phyloP scores from a whole-genome alignment of 2,329 filamentous ascomycete genomes.

The Clonostachys sp. region DNA sequence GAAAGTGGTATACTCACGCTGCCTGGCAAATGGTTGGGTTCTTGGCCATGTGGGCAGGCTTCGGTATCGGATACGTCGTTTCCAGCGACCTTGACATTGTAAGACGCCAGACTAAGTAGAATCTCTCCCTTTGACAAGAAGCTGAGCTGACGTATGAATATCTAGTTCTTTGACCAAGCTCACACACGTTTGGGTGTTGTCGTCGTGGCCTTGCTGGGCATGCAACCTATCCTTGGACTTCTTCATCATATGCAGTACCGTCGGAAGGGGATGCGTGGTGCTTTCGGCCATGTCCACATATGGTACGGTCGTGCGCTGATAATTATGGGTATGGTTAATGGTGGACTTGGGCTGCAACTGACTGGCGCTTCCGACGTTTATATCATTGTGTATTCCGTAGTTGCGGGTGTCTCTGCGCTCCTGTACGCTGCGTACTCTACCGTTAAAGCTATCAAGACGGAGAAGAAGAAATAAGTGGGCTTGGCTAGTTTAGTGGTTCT shows the following conservation, averaged over 20 bases:
- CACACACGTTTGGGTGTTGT: constrained; percentile 55
- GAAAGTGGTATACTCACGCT: constrained; percentile 54
- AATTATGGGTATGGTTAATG: constrained; percentile 56
- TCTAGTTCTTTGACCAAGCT: constrained; percentile 43
- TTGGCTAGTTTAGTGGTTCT: too few species aligned
- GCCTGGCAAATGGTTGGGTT: constrained; percentile 50
- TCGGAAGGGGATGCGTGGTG: constrained; percentile 38
- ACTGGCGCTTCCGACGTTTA: constrained; percentile 30
- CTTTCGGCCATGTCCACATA: constrained; percentile 52
- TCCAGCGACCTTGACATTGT: constrained; percentile 28
- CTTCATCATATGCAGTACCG: constrained; percentile 52
- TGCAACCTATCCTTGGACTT: constrained; percentile 55
- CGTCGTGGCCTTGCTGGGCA: constrained; percentile 44
- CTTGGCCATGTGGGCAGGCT: constrained; percentile 53
- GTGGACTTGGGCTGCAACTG: constrained; percentile 54
- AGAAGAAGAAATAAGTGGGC: too few species aligned
- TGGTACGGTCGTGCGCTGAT: constrained; percentile 61
- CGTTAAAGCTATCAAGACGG: neutral
- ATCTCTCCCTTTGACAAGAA: neutral
- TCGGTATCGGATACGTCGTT: constrained; percentile 50
- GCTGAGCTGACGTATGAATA: neutral
- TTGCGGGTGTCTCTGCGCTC: constrained; percentile 34
- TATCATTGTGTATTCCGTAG: constrained; percentile 50
- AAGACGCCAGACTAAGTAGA: constrained; percentile 10
- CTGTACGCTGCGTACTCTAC: neutral